These are phyloP conservation scores for Begonia loranthoides DNA, from an alignment of 306 rosid species.

Conservation along the genomic window DNA sequence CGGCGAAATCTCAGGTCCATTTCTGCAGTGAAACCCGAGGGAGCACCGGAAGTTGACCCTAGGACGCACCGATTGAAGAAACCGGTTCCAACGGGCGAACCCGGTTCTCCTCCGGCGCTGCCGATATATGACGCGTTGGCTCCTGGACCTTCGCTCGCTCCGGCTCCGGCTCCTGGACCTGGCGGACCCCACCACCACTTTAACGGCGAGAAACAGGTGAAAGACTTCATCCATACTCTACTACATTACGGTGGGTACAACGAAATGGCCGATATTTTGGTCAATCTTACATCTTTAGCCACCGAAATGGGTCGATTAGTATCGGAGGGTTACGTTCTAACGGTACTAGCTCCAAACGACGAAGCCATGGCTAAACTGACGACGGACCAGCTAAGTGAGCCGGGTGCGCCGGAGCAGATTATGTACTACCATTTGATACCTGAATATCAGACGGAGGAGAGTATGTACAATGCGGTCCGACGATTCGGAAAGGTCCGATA, in stretches of 20 bases:
- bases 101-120: conserved; percentile 18
- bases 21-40: conserved; percentile 18
- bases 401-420: conserved; percentile 25
- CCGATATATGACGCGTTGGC: conserved; percentile 16
- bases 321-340: conserved; percentile 21
- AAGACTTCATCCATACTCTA: conserved; percentile 19
- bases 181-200: conserved; percentile 19
- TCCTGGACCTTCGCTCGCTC: conserved; percentile 18
- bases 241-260: conserved; percentile 18
- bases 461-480: conserved; percentile 20
- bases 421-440: conserved; percentile 17
- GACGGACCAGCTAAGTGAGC: conserved; percentile 19
- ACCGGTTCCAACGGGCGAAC: conserved; percentile 10
- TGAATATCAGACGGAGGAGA: conserved; percentile 25
- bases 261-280: conserved; percentile 19
- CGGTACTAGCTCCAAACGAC: conserved; percentile 22
- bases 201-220: conserved; percentile 15
- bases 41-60: conserved; percentile 23
- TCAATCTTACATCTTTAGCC: conserved; percentile 17
- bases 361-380: conserved; percentile 27
- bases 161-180: conserved; percentile 22
- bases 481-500: conserved; percentile 18
- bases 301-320: conserved; percentile 21
- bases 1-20: conserved; percentile 12
- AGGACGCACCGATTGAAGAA: conserved; percentile 18